Percentiles rank a stretch among this genome's conserved stretches.
Conservation (phyloP, 345 rosid genomes). For the Physaria fendleri region DNA sequence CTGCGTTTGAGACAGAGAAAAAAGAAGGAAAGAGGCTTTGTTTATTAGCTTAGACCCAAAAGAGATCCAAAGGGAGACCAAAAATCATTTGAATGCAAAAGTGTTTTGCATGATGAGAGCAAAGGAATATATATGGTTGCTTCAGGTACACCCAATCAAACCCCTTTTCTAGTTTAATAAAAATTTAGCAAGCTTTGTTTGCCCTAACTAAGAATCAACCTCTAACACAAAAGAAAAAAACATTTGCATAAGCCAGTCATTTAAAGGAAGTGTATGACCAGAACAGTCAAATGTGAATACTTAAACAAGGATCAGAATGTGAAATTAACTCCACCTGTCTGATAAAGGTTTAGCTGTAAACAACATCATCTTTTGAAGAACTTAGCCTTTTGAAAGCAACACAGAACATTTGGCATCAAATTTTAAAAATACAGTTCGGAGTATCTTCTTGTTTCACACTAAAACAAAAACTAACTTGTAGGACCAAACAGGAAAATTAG, state of each 20-base stretch:
- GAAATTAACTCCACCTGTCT: conserved; percentile 13
- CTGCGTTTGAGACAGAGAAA: conserved; percentile 16
- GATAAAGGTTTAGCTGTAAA: conserved; percentile 18
- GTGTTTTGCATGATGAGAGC: conserved; percentile 22
- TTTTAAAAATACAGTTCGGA: neutral
- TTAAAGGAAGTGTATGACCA: conserved; percentile 28
- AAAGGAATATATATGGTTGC: conserved; percentile 29
- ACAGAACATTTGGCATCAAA: conserved; percentile 3
- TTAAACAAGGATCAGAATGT: conserved; percentile 27
- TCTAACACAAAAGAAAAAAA: conserved; percentile 9
- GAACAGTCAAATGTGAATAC: conserved; percentile 25
- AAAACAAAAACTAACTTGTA: neutral
- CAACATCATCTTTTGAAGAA: conserved; percentile 22
- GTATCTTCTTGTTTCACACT: neutral
- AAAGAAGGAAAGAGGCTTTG: conserved; percentile 12
- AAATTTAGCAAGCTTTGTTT: conserved; percentile 19
- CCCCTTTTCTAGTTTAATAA: conserved; percentile 15
- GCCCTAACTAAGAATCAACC: conserved; percentile 21
- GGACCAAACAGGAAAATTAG: neutral
- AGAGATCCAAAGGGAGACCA: conserved; percentile 23
- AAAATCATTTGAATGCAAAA: conserved; percentile 24
- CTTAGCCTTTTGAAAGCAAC: conserved; percentile 14
- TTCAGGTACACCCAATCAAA: conserved; percentile 31
- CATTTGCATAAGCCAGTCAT: conserved; percentile 18
- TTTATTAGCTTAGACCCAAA: conserved; percentile 33